Evolutionary conservation across 768 basidiomycete genomes (phyloP).

Genomic region (Nidula microcarpa): DNA sequence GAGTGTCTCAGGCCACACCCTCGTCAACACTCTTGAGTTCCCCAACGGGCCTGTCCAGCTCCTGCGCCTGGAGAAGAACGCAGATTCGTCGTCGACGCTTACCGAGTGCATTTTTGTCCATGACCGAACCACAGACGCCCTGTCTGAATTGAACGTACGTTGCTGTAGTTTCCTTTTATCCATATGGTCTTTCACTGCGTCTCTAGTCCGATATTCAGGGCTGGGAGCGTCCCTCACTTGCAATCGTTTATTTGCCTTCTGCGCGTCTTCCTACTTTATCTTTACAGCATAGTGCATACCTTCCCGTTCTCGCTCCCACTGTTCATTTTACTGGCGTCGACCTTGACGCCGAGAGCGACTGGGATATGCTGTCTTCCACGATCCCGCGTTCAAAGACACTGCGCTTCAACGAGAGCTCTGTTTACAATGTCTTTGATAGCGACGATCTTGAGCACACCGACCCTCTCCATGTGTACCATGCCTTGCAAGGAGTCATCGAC

Average conservation of each 20-base stretch:
- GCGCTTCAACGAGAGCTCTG: conserved; percentile 26
- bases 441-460: conserved; percentile 40
- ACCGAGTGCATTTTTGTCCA: conserved; percentile 28
- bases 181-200: conserved; percentile 27
- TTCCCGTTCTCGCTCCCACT: conserved; percentile 51
- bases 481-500: conserved; percentile 41
- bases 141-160: conserved; percentile 26
- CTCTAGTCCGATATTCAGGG: conserved; percentile 38
- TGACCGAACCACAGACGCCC: conserved; percentile 30
- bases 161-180: conserved; percentile 19
- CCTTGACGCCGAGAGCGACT: conserved; percentile 31
- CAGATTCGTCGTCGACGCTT: conserved; percentile 18
- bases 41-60: conserved; percentile 19
- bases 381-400: conserved; percentile 37
- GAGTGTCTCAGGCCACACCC: conserved; percentile 30
- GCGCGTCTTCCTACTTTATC: conserved; percentile 29
- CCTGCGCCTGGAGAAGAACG: conserved; percentile 22
- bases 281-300: conserved; percentile 40
- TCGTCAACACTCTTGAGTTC: conserved; percentile 18
- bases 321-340: conserved; percentile 7
- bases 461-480: conserved; percentile 36
- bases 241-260: conserved; percentile 64
- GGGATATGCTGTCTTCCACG: conserved; percentile 31
- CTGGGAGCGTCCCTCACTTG: conserved; percentile 53
- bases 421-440: conserved; percentile 41